Evolutionary conservation across 2,329 filamentous ascomycete species (phyloP), one percentile per base, ranked within the genome.

Genomic region (Aureobasidium sp.): DNA sequence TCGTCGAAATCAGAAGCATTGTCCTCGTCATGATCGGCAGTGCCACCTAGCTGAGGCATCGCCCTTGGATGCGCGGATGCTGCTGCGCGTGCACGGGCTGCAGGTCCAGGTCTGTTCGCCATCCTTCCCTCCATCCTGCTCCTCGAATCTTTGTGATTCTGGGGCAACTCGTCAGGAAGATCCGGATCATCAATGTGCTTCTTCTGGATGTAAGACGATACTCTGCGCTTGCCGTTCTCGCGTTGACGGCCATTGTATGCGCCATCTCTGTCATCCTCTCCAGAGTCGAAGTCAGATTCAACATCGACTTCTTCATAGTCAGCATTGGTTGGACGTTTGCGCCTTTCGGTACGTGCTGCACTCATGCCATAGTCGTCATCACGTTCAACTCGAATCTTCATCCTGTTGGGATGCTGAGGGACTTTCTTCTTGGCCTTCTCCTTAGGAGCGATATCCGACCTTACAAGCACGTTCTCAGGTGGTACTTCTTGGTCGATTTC

Each of bases 251-350:
- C 35, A 19, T 24, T 24, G 49, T 61, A 27, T 33, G 17, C 17
- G 12, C 33, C 37, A 6, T 71, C 69, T 5, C 69, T 66, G 17
- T 79, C 77, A 3, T 76, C 74, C 22, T 60, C 57, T 22, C 44
- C 45, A 15, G 54, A 58, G 6, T 48, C 11, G 17, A 58, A 58
- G 27, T 79, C 77, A 1, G 76, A 77, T 31, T 76, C 77, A 37
- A 80, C 70, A 14, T 74, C 75, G 22, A 79, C 72, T 59, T 80
- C 77, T 66, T 80, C 78, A 58, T 75, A 79, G 22, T 74, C 65
- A 15, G 66, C 65, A 7, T 66, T 64, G 12, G 66, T 48, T 37
- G 67, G 17, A 67, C 67, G 56, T 67, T 60, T 64, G 45, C 63
- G 65, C 49, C 64, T 67, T 40, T 65, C 63, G 40, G 53, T 48